These are phyloP conservation scores for Blepharisma stoltei DNA, from an alignment of 73 alveolate species.

Conservation along the genomic window DNA sequence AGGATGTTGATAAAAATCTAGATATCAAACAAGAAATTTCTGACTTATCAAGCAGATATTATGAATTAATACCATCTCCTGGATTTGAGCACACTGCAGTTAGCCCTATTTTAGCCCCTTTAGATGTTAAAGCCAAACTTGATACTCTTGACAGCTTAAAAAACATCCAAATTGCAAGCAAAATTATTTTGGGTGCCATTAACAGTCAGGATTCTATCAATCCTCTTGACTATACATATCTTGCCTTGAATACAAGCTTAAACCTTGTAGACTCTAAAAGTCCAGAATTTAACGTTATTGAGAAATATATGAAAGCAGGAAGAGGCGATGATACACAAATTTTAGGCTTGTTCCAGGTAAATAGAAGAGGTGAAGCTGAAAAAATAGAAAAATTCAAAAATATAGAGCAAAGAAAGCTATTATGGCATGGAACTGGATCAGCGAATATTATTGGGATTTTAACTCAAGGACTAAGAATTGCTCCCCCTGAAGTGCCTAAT, in stretches of 20 bases:
- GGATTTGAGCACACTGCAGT: constrained; percentile 68
- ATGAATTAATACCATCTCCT: constrained; percentile 83
- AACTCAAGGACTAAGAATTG: constrained; percentile 75
- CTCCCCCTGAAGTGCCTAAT: constrained; percentile 88
- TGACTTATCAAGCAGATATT: constrained; percentile 77
- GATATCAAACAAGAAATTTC: constrained; percentile 71
- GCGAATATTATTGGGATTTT: constrained; percentile 83
- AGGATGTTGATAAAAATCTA: constrained; percentile 53
- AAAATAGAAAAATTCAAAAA: constrained; percentile 51
- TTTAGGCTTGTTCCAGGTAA: constrained; percentile 65
- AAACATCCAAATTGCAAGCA: constrained; percentile 72
- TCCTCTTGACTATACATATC: constrained; percentile 71
- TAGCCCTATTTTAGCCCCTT: constrained; percentile 53
- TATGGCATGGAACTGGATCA: constrained; percentile 92
- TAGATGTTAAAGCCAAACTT: constrained; percentile 40
- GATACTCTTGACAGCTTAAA: constrained; percentile 51
- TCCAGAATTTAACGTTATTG: constrained; percentile 71
- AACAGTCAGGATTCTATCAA: constrained; percentile 43
- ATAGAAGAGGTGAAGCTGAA: constrained; percentile 75
- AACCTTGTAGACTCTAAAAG: constrained; percentile 45
- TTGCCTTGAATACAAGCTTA: constrained; percentile 52
- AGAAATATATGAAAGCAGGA: constrained; percentile 65
- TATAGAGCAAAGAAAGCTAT: constrained; percentile 63
- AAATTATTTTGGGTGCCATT: constrained; percentile 73
- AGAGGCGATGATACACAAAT: constrained; percentile 43